phyloP scores from a whole-genome alignment of 768 basidiomycete genomes.

The Trametopsis cervina region DNA sequence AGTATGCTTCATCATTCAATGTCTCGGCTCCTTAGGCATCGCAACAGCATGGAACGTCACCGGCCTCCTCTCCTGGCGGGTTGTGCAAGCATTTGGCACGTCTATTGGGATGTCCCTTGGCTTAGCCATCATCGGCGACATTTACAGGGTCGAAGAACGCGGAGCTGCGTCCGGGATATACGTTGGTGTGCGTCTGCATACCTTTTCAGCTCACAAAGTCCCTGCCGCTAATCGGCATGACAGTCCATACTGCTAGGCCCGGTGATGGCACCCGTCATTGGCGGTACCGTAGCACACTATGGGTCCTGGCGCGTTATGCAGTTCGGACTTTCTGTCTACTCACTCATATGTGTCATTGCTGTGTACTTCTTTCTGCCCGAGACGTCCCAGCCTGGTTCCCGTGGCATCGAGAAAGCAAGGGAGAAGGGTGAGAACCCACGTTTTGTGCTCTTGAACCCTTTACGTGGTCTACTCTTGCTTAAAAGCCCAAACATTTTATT shows the following conservation, averaged over 20 bases:
- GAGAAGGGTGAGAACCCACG: slow-evolving; percentile 9
- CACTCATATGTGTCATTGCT: slow-evolving; percentile 31
- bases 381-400: slow-evolving; percentile 53
- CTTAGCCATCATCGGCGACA: slow-evolving; percentile 56
- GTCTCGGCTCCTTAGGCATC: slow-evolving; percentile 55
- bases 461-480: slow-evolving; percentile 42
- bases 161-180: slow-evolving; percentile 55
- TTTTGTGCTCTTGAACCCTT: slow-evolving; percentile 52
- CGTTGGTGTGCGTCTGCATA: slow-evolving; percentile 34
- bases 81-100: slow-evolving; percentile 60
- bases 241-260: slow-evolving; percentile 52
- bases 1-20: slow-evolving; percentile 48
- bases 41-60: slow-evolving; percentile 36
- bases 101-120: slow-evolving; percentile 51
- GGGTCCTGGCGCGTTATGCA: slow-evolving; percentile 65
- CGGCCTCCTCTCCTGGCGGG: slow-evolving; percentile 51
- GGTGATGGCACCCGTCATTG: slow-evolving; percentile 51
- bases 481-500: slow-evolving; percentile 53
- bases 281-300: slow-evolving; percentile 52
- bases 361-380: slow-evolving; percentile 52
- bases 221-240: neutral
- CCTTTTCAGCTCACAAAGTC: neutral
- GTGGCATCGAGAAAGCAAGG: slow-evolving; percentile 42
- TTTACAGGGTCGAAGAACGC: slow-evolving; percentile 58
- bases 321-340: slow-evolving; percentile 33